These are phyloP conservation scores for Glycine latifolia DNA, from an alignment of 306 rosid genomes.

Conservation along the genomic window DNA sequence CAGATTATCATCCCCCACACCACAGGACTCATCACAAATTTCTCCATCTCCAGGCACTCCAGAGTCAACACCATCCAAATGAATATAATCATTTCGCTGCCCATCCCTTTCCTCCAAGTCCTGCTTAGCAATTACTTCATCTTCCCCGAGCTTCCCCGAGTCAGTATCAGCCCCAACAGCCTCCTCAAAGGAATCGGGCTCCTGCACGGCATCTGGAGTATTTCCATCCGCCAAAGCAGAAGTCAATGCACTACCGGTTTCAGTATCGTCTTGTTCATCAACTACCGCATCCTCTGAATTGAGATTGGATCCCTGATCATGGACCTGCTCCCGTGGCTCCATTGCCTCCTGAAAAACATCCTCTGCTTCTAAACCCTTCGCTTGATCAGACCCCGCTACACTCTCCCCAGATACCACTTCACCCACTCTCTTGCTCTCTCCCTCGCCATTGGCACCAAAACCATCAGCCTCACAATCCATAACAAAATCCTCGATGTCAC, in stretches of 20 bases:
- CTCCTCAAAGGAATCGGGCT: constrained; percentile 60
- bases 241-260: constrained; percentile 17
- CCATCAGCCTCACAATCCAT: constrained; percentile 68
- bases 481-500: constrained; percentile 35
- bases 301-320: constrained; percentile 42
- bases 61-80: constrained; percentile 52
- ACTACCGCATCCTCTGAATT: constrained; percentile 27
- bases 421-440: constrained; percentile 52
- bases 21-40: constrained; percentile 39
- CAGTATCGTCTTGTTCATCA: constrained; percentile 35
- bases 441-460: constrained; percentile 52
- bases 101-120: constrained; percentile 33
- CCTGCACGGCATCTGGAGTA: constrained; percentile 40
- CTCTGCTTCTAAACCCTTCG: constrained; percentile 55
- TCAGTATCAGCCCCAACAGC: constrained; percentile 44
- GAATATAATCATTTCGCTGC: constrained; percentile 26
- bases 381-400: constrained; percentile 49
- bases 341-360: constrained; percentile 73
- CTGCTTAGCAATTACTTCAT: constrained; percentile 37
- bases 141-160: constrained; percentile 4
- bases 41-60: constrained; percentile 51
- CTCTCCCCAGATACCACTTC: constrained; percentile 52
- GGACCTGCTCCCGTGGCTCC: constrained; percentile 45
- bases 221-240: constrained; percentile 44
- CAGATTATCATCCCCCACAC: constrained; percentile 35